Evolutionary conservation across 2,329 filamentous ascomycete genomes (phyloP).

Genomic region (Scolecobasidium constrictum): DNA sequence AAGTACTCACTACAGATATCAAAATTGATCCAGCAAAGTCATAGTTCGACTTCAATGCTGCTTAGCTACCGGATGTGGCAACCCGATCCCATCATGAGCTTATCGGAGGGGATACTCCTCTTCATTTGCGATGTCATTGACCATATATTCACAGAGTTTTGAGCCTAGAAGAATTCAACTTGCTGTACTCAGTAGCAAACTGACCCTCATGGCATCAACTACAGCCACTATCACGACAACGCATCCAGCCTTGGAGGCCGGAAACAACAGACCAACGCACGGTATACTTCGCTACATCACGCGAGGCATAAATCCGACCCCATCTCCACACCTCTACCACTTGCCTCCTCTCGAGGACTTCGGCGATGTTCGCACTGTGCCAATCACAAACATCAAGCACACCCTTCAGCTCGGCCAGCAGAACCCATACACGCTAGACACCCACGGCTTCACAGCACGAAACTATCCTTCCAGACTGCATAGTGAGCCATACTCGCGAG

Average conservation of each 20-base stretch:
- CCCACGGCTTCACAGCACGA: constrained; percentile 1
- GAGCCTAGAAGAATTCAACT: too few relatives aligned
- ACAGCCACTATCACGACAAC: too few relatives aligned
- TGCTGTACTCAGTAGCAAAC: too few relatives aligned
- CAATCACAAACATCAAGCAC: not conserved
- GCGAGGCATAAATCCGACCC: not conserved
- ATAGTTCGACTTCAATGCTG: too few relatives aligned
- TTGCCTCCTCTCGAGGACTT: constrained; percentile 2
- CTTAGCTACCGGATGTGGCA: too few relatives aligned
- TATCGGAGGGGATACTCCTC: too few relatives aligned
- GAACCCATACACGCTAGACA: not conserved
- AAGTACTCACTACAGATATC: too few relatives aligned
- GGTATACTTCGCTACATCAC: constrained; percentile 1
- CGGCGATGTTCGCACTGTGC: not conserved
- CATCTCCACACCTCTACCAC: constrained; percentile 1
- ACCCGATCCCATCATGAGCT: too few relatives aligned
- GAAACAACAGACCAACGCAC: not conserved
- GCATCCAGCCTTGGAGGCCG: not conserved
- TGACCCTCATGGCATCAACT: too few relatives aligned
- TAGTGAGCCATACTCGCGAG: not conserved
- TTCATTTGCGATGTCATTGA: too few relatives aligned
- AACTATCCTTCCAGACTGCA: not conserved
- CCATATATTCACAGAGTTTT: too few relatives aligned
- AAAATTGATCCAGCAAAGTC: too few relatives aligned
- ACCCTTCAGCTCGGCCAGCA: not conserved